Base-by-base conservation (phyloP, 2,329 filamentous ascomycete genomes). In the Hymenotorrendiella dingleyae region DNA sequence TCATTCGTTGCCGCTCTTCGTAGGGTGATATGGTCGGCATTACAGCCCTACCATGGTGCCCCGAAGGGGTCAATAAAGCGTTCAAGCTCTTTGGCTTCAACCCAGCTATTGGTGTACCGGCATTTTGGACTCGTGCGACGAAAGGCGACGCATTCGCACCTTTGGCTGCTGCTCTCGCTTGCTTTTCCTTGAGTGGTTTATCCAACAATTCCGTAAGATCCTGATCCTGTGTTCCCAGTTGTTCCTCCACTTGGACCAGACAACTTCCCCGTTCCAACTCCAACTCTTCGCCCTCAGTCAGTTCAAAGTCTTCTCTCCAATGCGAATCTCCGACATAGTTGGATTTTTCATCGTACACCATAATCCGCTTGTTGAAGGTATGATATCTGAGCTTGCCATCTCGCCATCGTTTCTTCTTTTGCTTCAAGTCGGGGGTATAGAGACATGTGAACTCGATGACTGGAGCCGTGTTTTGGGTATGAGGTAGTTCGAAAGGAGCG, bases 351-450 rank as follows among this genome's bases (percentile, higher is more conserved):
- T 95, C 89, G 56, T 93, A 91, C 6, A 94, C 86, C 86, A 96
- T 94, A 46, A 93, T 71, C 4, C 87, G 80, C 59, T 82, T 86
- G 67, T 96, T 96, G 75, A 94, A 95, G 1, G 85, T 84, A 60
- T 96, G 90, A 52, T 84, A 94, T 51, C 84, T 85, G 48, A 96
- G 76, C 39, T 80, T 80, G 26, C 91, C 90, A 81, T 96, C 90
- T 58, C 94, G 87, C 90, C 90, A 96, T 47, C 86, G 74, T 62
- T 96, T 96, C 54, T 87, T 82, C 67, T 96, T 96, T 43, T 86
- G 80, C 39, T 81, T 80, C 30, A 94, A 63, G 60, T 96, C 90
- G 60, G 86, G 80, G 2, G 89, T 94, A 64, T 86, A 96, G 4
- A 96, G 79, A 62, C 90, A 96, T 48, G 78, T 74, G 63, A 84